phyloP scores from a whole-genome alignment of 2,329 filamentous ascomycete genomes.

The Herpotrichia juniperi region DNA sequence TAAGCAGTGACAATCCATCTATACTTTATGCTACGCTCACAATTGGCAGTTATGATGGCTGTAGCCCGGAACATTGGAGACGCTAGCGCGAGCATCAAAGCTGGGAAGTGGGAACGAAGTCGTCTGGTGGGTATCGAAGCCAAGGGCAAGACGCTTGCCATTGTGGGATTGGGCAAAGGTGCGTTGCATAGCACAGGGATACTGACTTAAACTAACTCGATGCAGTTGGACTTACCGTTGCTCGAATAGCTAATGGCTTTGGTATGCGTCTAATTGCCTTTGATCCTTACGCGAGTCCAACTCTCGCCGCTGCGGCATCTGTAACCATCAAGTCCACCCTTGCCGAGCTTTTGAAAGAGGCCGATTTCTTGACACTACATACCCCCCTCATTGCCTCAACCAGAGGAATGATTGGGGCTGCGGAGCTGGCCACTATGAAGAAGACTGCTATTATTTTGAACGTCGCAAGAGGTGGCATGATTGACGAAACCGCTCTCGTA shows the following conservation, averaged over 20 bases:
- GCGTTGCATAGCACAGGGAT: constrained; percentile 2
- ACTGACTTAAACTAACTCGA: constrained; percentile 16
- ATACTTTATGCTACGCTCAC: background rate
- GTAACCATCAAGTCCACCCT: constrained; percentile 67
- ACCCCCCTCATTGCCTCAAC: constrained; percentile 81
- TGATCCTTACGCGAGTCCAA: constrained; percentile 77
- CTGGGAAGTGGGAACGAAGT: constrained; percentile 76
- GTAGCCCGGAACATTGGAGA: constrained; percentile 75
- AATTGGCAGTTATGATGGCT: constrained; percentile 65
- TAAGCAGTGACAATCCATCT: constrained; percentile 42
- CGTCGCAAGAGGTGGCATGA: constrained; percentile 79
- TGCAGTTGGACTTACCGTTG: constrained; percentile 77
- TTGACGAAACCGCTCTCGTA: constrained; percentile 76
- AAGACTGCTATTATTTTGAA: constrained; percentile 76
- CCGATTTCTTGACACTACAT: constrained; percentile 82
- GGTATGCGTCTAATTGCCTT: constrained; percentile 78
- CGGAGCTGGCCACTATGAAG: constrained; percentile 75
- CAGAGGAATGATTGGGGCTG: constrained; percentile 71
- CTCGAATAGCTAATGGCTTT: constrained; percentile 76
- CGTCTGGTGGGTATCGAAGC: constrained; percentile 79
- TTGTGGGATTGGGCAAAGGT: constrained; percentile 82
- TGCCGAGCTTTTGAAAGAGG: constrained; percentile 65
- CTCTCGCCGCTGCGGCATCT: constrained; percentile 71
- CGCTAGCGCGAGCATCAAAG: constrained; percentile 71
- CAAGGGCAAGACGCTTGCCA: constrained; percentile 75